Base-by-base conservation (phyloP, 225 moss, liverwort and hornwort species). In the Pseudisothecium myosuroides region DNA sequence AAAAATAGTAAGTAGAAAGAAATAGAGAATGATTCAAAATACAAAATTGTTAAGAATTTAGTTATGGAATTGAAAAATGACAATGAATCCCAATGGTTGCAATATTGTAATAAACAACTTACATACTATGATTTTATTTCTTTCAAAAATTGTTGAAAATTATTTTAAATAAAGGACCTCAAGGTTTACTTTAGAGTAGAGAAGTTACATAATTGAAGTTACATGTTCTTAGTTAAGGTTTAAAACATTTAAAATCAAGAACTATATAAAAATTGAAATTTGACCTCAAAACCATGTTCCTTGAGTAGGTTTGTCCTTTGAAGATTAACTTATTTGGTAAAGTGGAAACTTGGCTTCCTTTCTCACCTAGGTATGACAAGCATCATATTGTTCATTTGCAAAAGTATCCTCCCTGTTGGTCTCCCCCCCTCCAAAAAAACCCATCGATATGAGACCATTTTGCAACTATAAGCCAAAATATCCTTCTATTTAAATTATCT, bases 391-490 rank as follows among this genome's bases (percentile, higher is more conserved):
- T 26, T 41, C 14, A 4, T 26, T 3, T 24, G 1, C 9, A 15
- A 41, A 69, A 39, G 2, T 7, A 2, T n/a, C n/a, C 1, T n/a
- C 12, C 4, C 1, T 68, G 12, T 22, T 21, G 21, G 6, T 4
- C 37, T 67, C 8, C 45, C 45, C 45, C 45, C 45, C 45, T 8
- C 45, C 45, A 6, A 37, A 37, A 34, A 28, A 65, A 45, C 45
- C 5, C 18, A 18, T 6, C 7, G 12, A 22, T 6, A 11, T 67
- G 10, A 20, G 7, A 23, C 22, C n/a, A n/a, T 68, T 12, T 5
- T 66, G 20, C 11, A 66, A 20, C 11, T 4, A 67, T 67, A 37
- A 21, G 67, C 20, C 1, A 20, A 20, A 63, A n/a, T 22, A n/a
- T 37, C n/a, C 22, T n/a, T 12, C 16, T 52, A 68, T 12, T 23